A percentile compares a stretch with the other conserved stretches of the same genome.
phyloP scores from a whole-genome alignment of 2,329 filamentous ascomycete genomes.

The Trichoderma cornu-damae region DNA sequence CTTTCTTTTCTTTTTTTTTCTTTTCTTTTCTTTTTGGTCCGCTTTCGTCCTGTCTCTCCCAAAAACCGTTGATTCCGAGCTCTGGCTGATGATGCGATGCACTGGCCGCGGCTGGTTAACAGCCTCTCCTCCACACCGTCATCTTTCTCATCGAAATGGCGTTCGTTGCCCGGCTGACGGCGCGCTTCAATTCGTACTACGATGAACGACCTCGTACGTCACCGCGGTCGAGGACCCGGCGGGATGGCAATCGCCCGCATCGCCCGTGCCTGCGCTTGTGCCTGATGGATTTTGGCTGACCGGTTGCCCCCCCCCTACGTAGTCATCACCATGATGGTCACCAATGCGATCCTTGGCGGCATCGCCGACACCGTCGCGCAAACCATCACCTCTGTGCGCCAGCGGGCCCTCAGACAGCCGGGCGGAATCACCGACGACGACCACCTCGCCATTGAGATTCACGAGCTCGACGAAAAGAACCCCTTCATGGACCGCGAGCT shows the following conservation, averaged over 20 bases:
- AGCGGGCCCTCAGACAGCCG: conserved; percentile 59
- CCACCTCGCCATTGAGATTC: conserved; percentile 77
- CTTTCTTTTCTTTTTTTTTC: too few species aligned
- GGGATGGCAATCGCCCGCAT: too few species aligned
- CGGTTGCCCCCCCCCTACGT: conserved; percentile 17
- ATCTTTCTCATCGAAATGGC: conserved; percentile 86
- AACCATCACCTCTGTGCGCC: conserved; percentile 76
- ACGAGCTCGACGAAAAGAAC: conserved; percentile 79
- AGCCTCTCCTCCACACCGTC: conserved; percentile 84
- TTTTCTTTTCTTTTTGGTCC: too few species aligned
- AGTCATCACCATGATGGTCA: conserved; percentile 98
- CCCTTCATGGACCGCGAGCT: conserved; percentile 60
- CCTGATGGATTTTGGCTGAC: background rate
- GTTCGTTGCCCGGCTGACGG: conserved; percentile 72
- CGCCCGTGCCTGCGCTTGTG: background rate
- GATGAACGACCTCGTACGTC: conserved; percentile 72
- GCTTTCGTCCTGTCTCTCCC: too few species aligned
- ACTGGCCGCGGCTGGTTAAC: conserved; percentile 20
- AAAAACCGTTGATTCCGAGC: conserved; percentile 23
- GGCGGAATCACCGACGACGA: conserved; percentile 59
- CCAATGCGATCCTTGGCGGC: conserved; percentile 91
- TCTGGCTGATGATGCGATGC: background rate
- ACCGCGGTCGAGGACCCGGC: background rate
- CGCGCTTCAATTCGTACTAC: conserved; percentile 93
- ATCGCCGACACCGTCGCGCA: conserved; percentile 96